Conservation (phyloP, 352 stramenopile species). For the Phytophthora pisi region DNA sequence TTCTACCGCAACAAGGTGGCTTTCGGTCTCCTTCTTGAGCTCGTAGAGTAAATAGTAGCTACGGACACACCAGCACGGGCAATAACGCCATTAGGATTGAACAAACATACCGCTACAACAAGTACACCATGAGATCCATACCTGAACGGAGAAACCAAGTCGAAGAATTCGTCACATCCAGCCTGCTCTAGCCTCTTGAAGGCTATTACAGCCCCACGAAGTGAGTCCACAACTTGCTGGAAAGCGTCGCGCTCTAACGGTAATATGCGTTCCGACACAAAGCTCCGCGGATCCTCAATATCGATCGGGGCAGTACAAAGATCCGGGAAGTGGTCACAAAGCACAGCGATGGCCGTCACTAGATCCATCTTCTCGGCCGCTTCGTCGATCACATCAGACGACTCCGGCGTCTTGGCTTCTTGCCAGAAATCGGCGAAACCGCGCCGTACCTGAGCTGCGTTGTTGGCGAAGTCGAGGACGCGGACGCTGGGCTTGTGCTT, state of each 20-base stretch:
- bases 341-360: slow-evolving; percentile 40
- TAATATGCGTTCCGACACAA: slow-evolving; percentile 41
- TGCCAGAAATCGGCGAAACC: slow-evolving; percentile 61
- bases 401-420: slow-evolving; percentile 32
- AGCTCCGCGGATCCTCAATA: slow-evolving; percentile 24
- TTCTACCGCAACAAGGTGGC: slow-evolving; percentile 25
- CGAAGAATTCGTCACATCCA: slow-evolving; percentile 20
- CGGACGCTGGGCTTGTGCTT: slow-evolving; percentile 51
- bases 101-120: neutral
- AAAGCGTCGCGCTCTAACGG: slow-evolving; percentile 59
- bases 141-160: slow-evolving; percentile 42
- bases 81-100: neutral
- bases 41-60: slow-evolving; percentile 45
- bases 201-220: slow-evolving; percentile 35
- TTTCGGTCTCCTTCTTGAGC: slow-evolving; percentile 57
- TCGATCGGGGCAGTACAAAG: slow-evolving; percentile 26
- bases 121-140: slow-evolving; percentile 14
- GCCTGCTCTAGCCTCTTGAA: slow-evolving; percentile 36
- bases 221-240: slow-evolving; percentile 58
- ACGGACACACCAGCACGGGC: neutral
- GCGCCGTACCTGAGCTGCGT: slow-evolving; percentile 67
- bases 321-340: slow-evolving; percentile 52
- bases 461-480: slow-evolving; percentile 79
- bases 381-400: slow-evolving; percentile 34
- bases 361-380: slow-evolving; percentile 39